Evolutionary conservation across 1,139 yeast genomes (phyloP).

Genomic region (Nadsonia commutata): DNA sequence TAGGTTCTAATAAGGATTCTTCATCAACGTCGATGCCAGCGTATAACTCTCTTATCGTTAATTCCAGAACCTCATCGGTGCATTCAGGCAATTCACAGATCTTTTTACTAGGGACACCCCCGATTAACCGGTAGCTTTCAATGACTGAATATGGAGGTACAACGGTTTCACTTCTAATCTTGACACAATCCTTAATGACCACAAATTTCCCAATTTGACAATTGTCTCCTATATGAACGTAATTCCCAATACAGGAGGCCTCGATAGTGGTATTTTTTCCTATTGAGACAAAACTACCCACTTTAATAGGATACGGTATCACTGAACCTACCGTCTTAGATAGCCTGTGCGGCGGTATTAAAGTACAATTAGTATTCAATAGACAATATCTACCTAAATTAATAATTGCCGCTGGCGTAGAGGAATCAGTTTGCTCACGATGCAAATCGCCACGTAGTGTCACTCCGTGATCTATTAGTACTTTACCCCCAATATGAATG

Average conservation of each 20-base stretch:
- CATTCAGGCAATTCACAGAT: slow-evolving; percentile 23
- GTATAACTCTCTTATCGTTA: slow-evolving; percentile 17
- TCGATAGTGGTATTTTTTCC: slow-evolving; percentile 31
- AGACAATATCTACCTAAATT: slow-evolving; percentile 15
- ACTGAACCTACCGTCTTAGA: slow-evolving; percentile 8
- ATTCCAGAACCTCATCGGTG: slow-evolving; percentile 21
- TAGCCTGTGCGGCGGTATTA: slow-evolving; percentile 14
- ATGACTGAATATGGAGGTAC: slow-evolving; percentile 44
- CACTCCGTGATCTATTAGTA: slow-evolving; percentile 25
- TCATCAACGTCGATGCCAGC: slow-evolving; percentile 17
- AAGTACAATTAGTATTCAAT: slow-evolving; percentile 14
- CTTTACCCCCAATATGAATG: slow-evolving; percentile 34
- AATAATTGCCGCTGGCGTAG: slow-evolving; percentile 15
- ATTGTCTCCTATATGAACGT: slow-evolving; percentile 42
- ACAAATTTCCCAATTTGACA: slow-evolving; percentile 39
- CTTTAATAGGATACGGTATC: slow-evolving; percentile 25
- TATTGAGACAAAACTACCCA: slow-evolving; percentile 47
- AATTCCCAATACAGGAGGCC: slow-evolving; percentile 29
- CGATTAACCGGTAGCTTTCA: slow-evolving; percentile 46
- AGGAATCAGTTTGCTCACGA: slow-evolving; percentile 18
- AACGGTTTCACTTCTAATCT: slow-evolving; percentile 32
- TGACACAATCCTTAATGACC: slow-evolving; percentile 49
- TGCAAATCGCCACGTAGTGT: slow-evolving; percentile 29
- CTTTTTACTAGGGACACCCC: slow-evolving; percentile 17
- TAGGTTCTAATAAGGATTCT: slow-evolving; percentile 6